Percentiles rank a stretch among this genome's conserved stretches.
Evolutionary conservation across 2,329 filamentous ascomycete genomes (phyloP).

Genomic region (Ceratocystis colombiana): DNA sequence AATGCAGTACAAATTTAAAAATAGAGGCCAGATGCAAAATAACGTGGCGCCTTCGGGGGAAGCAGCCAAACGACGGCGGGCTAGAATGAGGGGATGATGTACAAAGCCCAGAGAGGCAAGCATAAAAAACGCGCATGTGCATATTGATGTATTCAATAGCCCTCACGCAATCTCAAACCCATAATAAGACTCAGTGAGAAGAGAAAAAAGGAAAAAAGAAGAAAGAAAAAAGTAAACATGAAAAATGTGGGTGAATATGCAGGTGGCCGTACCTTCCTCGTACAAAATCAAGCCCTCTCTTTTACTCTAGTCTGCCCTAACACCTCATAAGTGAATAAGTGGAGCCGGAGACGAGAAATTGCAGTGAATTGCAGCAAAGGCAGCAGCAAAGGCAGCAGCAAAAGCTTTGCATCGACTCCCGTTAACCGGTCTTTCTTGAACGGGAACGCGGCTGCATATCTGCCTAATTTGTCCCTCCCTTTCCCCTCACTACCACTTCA

Average conservation of each 20-base stretch:
- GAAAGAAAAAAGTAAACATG: background rate
- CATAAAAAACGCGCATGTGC: background rate
- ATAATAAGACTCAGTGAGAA: background rate
- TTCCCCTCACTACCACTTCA: background rate
- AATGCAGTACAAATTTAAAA: background rate
- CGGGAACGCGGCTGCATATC: background rate
- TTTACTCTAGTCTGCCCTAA: background rate
- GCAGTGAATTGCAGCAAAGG: background rate
- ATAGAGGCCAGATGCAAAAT: background rate
- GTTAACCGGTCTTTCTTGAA: background rate
- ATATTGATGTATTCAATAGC: background rate
- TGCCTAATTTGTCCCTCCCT: background rate
- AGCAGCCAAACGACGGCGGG: background rate
- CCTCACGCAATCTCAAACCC: background rate
- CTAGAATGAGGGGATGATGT: background rate
- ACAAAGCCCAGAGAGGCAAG: background rate
- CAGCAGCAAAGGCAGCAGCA: background rate
- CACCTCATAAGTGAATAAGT: background rate
- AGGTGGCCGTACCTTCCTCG: slow-evolving; percentile 1
- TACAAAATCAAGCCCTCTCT: slow-evolving; percentile 4
- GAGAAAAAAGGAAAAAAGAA: background rate
- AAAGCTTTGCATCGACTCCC: background rate
- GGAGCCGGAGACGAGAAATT: background rate
- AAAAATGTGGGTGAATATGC: slow-evolving; percentile 6
- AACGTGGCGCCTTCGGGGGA: background rate